Conservation (phyloP, 768 basidiomycete species). For the Trametopsis cervina region DNA sequence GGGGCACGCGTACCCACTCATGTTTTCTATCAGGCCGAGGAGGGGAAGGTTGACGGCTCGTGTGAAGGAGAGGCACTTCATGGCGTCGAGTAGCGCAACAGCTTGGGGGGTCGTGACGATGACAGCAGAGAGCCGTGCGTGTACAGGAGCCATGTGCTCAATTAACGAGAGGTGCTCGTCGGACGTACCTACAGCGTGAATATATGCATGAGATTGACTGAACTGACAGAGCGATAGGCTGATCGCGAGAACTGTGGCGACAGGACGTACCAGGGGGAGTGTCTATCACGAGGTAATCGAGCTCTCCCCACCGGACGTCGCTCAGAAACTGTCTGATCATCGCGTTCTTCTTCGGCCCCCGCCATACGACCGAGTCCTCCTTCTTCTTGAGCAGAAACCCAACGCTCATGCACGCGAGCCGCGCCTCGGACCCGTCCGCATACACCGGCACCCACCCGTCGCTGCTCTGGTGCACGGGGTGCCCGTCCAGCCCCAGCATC, state of each 20-base stretch:
- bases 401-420: conserved; percentile 93
- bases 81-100: conserved; percentile 88
- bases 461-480: conserved; percentile 86
- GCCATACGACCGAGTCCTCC: conserved; percentile 94
- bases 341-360: conserved; percentile 97
- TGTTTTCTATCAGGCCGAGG: conserved; percentile 92
- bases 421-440: conserved; percentile 68
- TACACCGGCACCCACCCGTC: conserved; percentile 99
- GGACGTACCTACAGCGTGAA: conserved; percentile 74
- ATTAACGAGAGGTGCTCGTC: conserved; percentile 96
- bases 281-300: conserved; percentile 92
- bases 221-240: conserved; percentile 14
- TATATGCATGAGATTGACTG: conserved; percentile 1
- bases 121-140: conserved; percentile 70
- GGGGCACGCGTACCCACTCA: conserved; percentile 97
- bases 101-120: conserved; percentile 98
- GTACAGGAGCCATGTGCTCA: conserved; percentile 86
- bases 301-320: conserved; percentile 91
- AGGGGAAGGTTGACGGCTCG: conserved; percentile 81
- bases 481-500: conserved; percentile 87
- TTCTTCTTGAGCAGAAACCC: conserved; percentile 89
- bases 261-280: conserved; percentile 83
- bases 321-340: conserved; percentile 95
- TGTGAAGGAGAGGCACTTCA: conserved; percentile 96
- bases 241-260: background rate